phyloP scores from a whole-genome alignment of 2,329 filamentous ascomycete species.

The Hymenoscyphus linearis region DNA sequence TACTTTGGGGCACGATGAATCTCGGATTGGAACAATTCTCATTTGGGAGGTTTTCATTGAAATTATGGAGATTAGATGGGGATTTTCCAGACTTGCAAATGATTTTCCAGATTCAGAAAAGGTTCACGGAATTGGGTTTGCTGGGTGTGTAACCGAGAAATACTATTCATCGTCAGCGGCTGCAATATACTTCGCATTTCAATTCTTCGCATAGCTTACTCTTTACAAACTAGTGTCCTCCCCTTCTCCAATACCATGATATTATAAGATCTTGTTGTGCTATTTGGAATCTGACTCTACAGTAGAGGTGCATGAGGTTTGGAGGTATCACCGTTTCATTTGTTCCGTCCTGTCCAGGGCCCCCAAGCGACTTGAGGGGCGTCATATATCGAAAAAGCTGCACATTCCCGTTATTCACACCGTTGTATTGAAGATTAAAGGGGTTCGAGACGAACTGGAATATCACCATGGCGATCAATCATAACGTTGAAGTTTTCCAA shows the following conservation, averaged over 20 bases:
- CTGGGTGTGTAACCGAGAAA: not conserved
- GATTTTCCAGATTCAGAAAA: not conserved
- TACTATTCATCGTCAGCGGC: not conserved
- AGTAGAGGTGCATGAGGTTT: slow-evolving; percentile 3
- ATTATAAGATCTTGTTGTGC: not conserved
- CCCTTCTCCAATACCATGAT: not conserved
- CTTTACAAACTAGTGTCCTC: not conserved
- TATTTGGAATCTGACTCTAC: not conserved
- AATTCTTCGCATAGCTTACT: not conserved
- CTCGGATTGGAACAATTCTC: slow-evolving; percentile 8
- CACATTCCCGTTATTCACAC: not conserved
- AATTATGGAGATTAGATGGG: not conserved
- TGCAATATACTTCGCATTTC: not conserved
- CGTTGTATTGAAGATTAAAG: not conserved
- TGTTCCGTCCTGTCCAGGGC: not conserved
- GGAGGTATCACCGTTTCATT: not conserved
- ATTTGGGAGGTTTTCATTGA: slow-evolving; percentile 2
- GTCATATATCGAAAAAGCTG: not conserved
- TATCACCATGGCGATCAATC: not conserved
- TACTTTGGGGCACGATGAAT: not conserved
- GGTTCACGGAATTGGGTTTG: not conserved
- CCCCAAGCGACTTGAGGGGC: not conserved
- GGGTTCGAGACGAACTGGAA: not conserved
- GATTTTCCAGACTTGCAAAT: not conserved
- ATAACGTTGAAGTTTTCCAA: not conserved